Conservation (phyloP, 1,139 yeast species). For the Diutina pseudorugosa region DNA sequence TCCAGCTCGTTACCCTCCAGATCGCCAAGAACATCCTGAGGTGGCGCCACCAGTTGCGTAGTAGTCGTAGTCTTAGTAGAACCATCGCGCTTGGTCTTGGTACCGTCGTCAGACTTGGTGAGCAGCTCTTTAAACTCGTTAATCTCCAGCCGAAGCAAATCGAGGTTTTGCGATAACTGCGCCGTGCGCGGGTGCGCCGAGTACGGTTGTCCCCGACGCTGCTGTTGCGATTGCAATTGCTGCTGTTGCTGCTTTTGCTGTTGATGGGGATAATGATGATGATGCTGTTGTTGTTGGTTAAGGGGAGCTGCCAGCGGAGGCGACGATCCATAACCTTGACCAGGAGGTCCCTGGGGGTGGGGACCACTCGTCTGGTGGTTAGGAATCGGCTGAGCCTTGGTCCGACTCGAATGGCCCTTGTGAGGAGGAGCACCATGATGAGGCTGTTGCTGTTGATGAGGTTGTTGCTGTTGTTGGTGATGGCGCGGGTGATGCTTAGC, state of each 20-base stretch:
- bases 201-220: background rate
- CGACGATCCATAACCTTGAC: background rate
- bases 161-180: slow-evolving; percentile 27
- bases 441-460: background rate
- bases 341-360: background rate
- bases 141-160: slow-evolving; percentile 30
- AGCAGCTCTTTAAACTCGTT: slow-evolving; percentile 36
- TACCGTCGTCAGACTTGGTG: slow-evolving; percentile 14
- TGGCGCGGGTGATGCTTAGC: background rate
- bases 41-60: background rate
- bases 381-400: background rate
- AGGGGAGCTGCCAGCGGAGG: background rate
- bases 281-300: background rate
- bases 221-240: background rate
- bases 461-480: background rate
- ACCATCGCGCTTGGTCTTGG: slow-evolving; percentile 4
- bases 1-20: slow-evolving; percentile 12
- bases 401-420: background rate
- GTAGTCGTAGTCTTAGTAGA: background rate
- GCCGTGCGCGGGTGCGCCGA: background rate
- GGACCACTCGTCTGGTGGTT: background rate
- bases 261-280: background rate
- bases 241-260: background rate
- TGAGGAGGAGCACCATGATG: background rate
- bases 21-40: background rate